phyloP scores from a whole-genome alignment of 108 stramenopile species.

The Pseudonitzschia pungens region DNA sequence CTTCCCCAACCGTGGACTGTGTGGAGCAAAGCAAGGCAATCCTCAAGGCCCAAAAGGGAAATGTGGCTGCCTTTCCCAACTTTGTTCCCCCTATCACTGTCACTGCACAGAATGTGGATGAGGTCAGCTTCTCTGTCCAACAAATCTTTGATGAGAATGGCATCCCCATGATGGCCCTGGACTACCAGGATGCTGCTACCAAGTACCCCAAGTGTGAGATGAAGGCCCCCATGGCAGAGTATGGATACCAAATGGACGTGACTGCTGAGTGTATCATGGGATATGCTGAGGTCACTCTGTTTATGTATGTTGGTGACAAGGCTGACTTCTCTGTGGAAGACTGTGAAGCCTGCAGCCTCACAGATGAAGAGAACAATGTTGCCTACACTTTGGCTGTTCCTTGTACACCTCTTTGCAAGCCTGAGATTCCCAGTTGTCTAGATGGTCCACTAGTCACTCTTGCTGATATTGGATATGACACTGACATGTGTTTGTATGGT shows the following conservation, averaged over 20 bases:
- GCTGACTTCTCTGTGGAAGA: not conserved
- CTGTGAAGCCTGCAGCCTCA: not conserved
- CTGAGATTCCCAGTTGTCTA: not conserved
- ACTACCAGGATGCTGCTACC: not conserved
- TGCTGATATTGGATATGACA: constrained; percentile 2
- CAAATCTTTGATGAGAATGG: not conserved
- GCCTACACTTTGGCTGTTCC: not conserved
- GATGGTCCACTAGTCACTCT: constrained; percentile 3
- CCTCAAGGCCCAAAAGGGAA: not conserved
- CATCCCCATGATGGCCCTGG: not conserved
- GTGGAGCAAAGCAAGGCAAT: not conserved
- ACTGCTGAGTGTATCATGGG: constrained; percentile 1
- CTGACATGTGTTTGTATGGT: not conserved
- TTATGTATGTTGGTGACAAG: constrained; percentile 2
- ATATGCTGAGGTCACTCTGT: constrained; percentile 1
- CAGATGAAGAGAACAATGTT: not conserved
- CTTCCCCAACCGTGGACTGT: constrained; percentile 2
- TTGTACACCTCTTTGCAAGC: constrained; percentile 11
- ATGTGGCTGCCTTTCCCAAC: not conserved
- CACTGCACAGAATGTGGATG: not conserved
- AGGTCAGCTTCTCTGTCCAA: not conserved
- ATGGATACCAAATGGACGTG: not conserved
- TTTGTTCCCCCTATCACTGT: constrained; percentile 8
- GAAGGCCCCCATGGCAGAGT: not conserved
- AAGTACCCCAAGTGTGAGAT: not conserved